phyloP scores from a whole-genome alignment of 805 yeast genomes.

The Wickerhamomyces bisporus region DNA sequence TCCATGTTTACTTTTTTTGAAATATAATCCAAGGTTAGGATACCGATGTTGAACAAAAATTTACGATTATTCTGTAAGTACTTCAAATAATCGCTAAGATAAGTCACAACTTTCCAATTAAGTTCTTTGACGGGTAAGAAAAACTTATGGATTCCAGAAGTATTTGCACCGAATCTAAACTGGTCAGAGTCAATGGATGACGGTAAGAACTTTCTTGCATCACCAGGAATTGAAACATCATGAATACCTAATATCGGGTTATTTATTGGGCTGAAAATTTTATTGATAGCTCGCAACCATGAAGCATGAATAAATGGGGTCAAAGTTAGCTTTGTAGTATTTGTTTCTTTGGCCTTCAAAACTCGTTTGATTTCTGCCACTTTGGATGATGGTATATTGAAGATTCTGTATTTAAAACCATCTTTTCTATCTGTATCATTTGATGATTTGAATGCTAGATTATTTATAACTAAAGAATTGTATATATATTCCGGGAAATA shows the following conservation, averaged over 20 bases:
- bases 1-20: constrained; percentile 11
- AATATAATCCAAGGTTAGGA: constrained; percentile 9
- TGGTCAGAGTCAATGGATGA: constrained; percentile 4
- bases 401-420: constrained; percentile 6
- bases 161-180: constrained; percentile 17
- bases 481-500: constrained; percentile 8
- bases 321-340: constrained; percentile 7
- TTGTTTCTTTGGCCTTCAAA: neutral
- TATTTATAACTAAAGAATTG: constrained; percentile 5
- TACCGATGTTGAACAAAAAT: constrained; percentile 15
- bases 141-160: constrained; percentile 16
- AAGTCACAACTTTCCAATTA: constrained; percentile 3
- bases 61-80: constrained; percentile 1
- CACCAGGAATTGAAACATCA: constrained; percentile 16
- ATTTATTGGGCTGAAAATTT: neutral
- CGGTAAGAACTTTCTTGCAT: constrained; percentile 15
- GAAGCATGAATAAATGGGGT: constrained; percentile 17
- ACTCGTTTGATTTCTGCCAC: neutral
- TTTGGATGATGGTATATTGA: constrained; percentile 7
- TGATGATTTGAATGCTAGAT: neutral
- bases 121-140: constrained; percentile 6
- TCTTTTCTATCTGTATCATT: constrained; percentile 5
- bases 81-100: constrained; percentile 9
- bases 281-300: constrained; percentile 15
- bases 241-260: constrained; percentile 7